phyloP scores from a whole-genome alignment of 371 early-diverging fungal species.

The Batkoa obscura region DNA sequence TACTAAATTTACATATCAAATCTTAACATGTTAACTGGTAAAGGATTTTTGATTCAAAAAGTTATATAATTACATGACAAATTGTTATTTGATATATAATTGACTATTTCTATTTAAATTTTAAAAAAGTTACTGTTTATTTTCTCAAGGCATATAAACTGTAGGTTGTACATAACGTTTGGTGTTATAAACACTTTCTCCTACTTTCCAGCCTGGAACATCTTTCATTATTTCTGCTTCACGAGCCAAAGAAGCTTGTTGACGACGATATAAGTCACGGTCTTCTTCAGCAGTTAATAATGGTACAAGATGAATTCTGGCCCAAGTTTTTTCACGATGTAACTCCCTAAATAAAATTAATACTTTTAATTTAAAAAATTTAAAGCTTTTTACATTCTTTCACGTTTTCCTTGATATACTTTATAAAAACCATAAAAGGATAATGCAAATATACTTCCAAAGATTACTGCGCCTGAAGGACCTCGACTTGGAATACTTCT shows the following conservation, averaged over 20 bases:
- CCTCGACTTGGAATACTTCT: constrained; percentile 80
- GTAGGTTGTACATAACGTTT: constrained; percentile 50
- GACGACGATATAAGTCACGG: constrained; percentile 76
- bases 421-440: constrained; percentile 32
- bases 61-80: too few relatives aligned
- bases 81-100: too few relatives aligned
- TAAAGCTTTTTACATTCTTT: constrained; percentile 34
- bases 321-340: constrained; percentile 83
- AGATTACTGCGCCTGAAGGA: constrained; percentile 44
- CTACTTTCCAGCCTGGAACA: constrained; percentile 60
- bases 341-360: constrained; percentile 47
- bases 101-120: too few relatives aligned
- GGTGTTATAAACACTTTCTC: constrained; percentile 73
- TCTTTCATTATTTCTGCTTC: constrained; percentile 81
- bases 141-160: constrained; percentile 1
- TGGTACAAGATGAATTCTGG: constrained; percentile 74
- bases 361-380: not conserved
- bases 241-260: constrained; percentile 44
- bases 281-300: constrained; percentile 86
- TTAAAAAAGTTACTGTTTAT: too few relatives aligned
- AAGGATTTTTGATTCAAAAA: too few relatives aligned
- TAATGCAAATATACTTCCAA: constrained; percentile 28
- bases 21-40: too few relatives aligned
- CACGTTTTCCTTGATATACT: constrained; percentile 43
- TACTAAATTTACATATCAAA: too few relatives aligned